Evolutionary conservation across 2,329 filamentous ascomycete species (phyloP).

Genomic region (Cercospora berteroae): DNA sequence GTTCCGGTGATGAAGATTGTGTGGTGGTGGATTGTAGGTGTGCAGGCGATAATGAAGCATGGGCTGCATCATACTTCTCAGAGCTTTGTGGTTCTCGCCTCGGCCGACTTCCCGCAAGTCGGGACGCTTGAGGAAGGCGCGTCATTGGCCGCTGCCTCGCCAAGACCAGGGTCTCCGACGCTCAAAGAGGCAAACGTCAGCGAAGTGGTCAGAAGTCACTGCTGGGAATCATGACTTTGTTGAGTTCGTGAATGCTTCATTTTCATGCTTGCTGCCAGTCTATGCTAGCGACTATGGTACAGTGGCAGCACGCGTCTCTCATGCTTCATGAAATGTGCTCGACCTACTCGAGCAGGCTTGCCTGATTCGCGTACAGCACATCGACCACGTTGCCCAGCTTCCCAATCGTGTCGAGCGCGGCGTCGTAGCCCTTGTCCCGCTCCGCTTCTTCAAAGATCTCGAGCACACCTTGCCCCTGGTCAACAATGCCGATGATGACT

Average conservation of each 20-base stretch:
- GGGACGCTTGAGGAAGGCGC: background rate
- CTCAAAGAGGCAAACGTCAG: conserved; percentile 1
- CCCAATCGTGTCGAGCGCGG: conserved; percentile 89
- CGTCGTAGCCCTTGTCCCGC: conserved; percentile 89
- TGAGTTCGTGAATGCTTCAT: conserved; percentile 7
- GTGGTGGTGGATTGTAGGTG: conserved; percentile 8
- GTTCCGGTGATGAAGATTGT: conserved; percentile 8
- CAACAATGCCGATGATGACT: conserved; percentile 94
- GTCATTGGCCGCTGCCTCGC: background rate
- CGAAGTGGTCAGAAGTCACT: background rate
- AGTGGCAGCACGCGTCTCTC: conserved; percentile 13
- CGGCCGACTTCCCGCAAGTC: background rate
- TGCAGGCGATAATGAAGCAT: background rate
- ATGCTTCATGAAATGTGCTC: background rate
- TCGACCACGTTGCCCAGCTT: conserved; percentile 97
- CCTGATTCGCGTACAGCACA: conserved; percentile 96
- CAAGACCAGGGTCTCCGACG: background rate
- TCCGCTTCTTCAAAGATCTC: conserved; percentile 96
- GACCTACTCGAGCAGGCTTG: conserved; percentile 83
- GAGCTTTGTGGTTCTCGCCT: conserved; percentile 11
- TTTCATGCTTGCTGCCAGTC: conserved; percentile 10
- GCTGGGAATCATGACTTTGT: conserved; percentile 1
- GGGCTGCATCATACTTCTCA: conserved; percentile 10
- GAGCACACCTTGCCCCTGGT: conserved; percentile 95
- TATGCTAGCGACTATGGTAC: conserved; percentile 21